These are phyloP conservation scores for Populus pruinosa DNA, from an alignment of 345 rosid species.

Conservation along the genomic window DNA sequence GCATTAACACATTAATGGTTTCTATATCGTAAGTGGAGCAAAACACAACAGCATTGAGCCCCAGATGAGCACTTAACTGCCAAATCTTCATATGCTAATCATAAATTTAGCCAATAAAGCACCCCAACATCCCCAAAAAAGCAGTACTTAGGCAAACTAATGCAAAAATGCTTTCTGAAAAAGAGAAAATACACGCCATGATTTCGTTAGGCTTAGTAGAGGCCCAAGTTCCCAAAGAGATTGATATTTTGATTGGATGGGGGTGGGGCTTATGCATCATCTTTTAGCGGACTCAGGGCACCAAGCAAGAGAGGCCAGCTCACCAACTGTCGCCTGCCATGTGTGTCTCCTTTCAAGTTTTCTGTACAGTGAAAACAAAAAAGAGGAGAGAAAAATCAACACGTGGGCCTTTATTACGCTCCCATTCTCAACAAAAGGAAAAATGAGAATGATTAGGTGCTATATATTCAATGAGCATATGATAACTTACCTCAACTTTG, in stretches of 20 bases:
- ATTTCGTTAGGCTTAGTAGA: constrained; percentile 35
- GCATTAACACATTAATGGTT: too few species aligned
- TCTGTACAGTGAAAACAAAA: not conserved
- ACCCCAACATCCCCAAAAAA: too few species aligned
- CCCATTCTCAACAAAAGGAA: constrained; percentile 28
- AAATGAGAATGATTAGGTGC: constrained; percentile 32
- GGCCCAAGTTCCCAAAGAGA: constrained; percentile 98
- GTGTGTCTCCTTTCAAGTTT: constrained; percentile 24
- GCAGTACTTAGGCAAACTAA: not conserved
- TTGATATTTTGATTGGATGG: constrained; percentile 46
- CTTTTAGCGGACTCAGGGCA: constrained; percentile 37
- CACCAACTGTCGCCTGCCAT: constrained; percentile 37
- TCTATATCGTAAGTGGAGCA: not conserved
- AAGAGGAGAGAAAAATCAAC: not conserved
- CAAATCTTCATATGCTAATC: not conserved
- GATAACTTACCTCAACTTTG: constrained; percentile 25
- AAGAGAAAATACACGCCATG: constrained; percentile 22
- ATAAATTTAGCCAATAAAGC: not conserved
- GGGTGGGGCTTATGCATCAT: constrained; percentile 37
- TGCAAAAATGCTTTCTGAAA: not conserved
- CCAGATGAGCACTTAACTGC: not conserved
- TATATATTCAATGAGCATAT: constrained; percentile 45
- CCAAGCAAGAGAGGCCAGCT: constrained; percentile 38
- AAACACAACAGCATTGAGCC: not conserved
- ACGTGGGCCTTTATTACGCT: constrained; percentile 42